Base-by-base conservation (phyloP, 106 monocot genomes). In the Alisma plantagoaquatica region DNA sequence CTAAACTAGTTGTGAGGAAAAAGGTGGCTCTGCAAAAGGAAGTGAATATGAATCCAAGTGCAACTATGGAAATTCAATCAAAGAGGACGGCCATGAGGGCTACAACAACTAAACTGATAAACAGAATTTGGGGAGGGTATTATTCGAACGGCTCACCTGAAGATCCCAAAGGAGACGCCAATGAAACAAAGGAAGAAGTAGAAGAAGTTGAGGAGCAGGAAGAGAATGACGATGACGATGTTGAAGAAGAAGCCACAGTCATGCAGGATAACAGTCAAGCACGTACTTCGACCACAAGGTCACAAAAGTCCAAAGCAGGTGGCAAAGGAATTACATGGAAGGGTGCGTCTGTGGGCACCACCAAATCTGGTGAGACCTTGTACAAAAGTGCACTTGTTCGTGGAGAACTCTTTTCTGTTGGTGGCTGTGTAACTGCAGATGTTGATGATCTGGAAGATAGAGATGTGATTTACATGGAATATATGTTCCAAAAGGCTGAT, bases 41-140 rank as follows among this genome's bases (percentile, higher is more conserved):
- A 65, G 73, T 25, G 31, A 96, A 96, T 41, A 46, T 81, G 59
- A 96, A 96, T 57, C 96, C 96, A 24, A 81, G 84, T 74, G 96
- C 89, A 33, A 43, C 75, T 28, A 82, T 82, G 73, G 56, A 51
- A 3, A 28, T 71, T 9, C 64, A 80, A 53, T 84, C 96, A 5
- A 80, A 69, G 46, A 70, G 81, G 45, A 89, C 88, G 69, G 74
- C 72, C n/a, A 96, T 96, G 96, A 73, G 96, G 43, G 96, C 96
- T 38, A 96, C 89, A 17, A 96, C 81, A 27, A 96, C 96, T 51
- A 72, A 30, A 63, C 59, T 96, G 50, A 84, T 96, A n/a, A 85
- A 89, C 58, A 81, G 68, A 51, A 81, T 96, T 27, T 96, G 96
- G 96, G 68, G 73, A 7, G 81, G 80, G 22, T 96, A 85, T 27